A percentile compares a stretch with the other conserved stretches of the same genome.
These are phyloP conservation scores for Yarrowia bubula DNA, from an alignment of 805 yeast genomes.

Conservation along the genomic window DNA sequence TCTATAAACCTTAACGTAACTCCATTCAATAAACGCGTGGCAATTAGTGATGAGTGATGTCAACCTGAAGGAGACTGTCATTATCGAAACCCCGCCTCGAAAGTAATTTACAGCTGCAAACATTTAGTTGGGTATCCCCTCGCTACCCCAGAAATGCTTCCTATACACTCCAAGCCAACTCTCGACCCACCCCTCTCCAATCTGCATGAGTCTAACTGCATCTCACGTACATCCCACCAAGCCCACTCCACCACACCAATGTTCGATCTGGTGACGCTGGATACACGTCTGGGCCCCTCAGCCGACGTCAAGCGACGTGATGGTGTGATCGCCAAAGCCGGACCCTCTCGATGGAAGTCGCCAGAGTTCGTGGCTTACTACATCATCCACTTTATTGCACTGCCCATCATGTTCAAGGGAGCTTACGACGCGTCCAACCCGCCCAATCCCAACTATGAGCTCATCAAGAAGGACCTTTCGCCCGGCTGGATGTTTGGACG, in stretches of 20 bases:
- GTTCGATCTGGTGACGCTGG: constrained; percentile 45
- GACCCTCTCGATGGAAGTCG: constrained; percentile 66
- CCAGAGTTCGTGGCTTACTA: constrained; percentile 71
- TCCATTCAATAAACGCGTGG: constrained; percentile 8
- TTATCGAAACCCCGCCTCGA: not conserved
- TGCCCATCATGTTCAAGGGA: constrained; percentile 79
- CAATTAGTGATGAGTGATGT: not conserved
- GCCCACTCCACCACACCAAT: constrained; percentile 3
- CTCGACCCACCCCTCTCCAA: not conserved
- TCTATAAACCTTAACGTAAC: not conserved
- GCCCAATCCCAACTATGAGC: constrained; percentile 64
- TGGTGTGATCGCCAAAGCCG: constrained; percentile 34
- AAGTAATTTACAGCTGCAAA: not conserved
- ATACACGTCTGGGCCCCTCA: constrained; percentile 44
- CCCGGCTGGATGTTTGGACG: constrained; percentile 90
- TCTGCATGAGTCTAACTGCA: constrained; percentile 8
- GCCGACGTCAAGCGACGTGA: constrained; percentile 37
- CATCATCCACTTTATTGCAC: constrained; percentile 59
- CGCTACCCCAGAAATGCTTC: no score
- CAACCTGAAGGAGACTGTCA: no score
- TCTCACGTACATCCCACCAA: not conserved
- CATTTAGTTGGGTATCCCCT: not conserved
- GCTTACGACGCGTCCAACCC: constrained; percentile 75
- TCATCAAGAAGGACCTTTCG: constrained; percentile 58
- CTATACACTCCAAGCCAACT: no score